Conservation (phyloP, 2,329 filamentous ascomycete species). For the Claviceps cyperi region DNA sequence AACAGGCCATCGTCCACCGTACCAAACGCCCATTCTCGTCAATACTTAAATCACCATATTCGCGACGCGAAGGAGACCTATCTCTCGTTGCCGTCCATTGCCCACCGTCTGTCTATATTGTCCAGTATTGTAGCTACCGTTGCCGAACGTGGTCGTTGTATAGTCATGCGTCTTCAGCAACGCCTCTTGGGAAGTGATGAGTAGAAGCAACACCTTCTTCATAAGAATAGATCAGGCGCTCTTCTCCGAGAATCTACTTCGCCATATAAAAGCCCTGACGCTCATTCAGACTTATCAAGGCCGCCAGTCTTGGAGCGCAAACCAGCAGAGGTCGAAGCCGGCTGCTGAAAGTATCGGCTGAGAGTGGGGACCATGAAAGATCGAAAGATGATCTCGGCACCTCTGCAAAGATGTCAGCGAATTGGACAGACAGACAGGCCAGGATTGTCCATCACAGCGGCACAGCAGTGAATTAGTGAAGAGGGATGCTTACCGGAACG, state of each 20-base stretch:
- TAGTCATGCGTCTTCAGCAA: not conserved
- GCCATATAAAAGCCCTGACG: slow-evolving; percentile 2
- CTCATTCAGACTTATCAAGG: slow-evolving; percentile 54
- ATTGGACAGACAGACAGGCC: not conserved
- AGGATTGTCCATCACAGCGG: not conserved
- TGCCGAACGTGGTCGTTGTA: not conserved
- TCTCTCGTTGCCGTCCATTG: not conserved
- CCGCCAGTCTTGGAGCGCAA: slow-evolving; percentile 80
- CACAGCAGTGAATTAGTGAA: not conserved
- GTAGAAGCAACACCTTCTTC: not conserved
- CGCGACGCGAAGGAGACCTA: not conserved
- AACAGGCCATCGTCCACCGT: not conserved
- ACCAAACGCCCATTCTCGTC: not conserved
- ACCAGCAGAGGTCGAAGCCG: slow-evolving; percentile 65
- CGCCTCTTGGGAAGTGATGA: not conserved
- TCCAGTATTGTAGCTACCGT: not conserved
- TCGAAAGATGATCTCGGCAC: slow-evolving; percentile 91
- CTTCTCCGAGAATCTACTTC: not conserved
- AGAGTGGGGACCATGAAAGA: slow-evolving; percentile 88
- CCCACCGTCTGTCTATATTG: not conserved
- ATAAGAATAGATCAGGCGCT: not conserved
- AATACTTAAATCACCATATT: not conserved
- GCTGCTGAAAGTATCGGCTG: slow-evolving; percentile 69
- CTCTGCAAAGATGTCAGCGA: slow-evolving; percentile 35
- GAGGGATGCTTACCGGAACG: slow-evolving; percentile 58